These are phyloP conservation scores for Linderniella brevidens DNA, from an alignment of 257 asterid species.

Conservation along the genomic window DNA sequence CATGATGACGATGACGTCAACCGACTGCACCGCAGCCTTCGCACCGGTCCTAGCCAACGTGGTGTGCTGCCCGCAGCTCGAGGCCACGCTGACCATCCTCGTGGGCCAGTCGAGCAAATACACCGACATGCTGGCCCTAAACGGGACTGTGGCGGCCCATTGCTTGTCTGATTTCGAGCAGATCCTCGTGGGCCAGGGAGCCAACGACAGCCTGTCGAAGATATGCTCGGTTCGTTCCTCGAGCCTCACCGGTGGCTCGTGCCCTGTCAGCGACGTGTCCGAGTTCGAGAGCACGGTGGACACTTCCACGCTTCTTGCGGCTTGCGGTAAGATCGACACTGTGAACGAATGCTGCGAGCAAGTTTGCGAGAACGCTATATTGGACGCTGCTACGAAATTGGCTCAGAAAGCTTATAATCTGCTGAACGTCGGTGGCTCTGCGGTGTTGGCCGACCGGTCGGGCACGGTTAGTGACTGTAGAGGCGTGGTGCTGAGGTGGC, in stretches of 20 bases:
- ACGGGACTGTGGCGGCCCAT: constrained; percentile 42
- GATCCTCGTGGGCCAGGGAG: constrained; percentile 75
- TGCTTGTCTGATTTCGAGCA: constrained; percentile 84
- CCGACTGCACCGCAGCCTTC: constrained; percentile 78
- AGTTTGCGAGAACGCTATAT: constrained; percentile 75
- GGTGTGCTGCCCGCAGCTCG: constrained; percentile 94
- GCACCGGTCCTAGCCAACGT: constrained; percentile 88
- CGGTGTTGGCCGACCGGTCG: constrained; percentile 46
- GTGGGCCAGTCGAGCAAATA: constrained; percentile 67
- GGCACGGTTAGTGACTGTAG: constrained; percentile 61
- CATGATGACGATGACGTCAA: constrained; percentile 63
- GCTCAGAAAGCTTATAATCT: constrained; percentile 57
- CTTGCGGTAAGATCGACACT: constrained; percentile 64
- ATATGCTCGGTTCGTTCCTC: constrained; percentile 69
- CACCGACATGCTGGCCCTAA: constrained; percentile 52
- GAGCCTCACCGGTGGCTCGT: constrained; percentile 81
- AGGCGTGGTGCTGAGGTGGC: constrained; percentile 68
- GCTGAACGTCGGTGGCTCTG: constrained; percentile 31
- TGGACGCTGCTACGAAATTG: constrained; percentile 73
- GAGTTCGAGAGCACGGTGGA: constrained; percentile 73
- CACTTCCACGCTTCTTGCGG: constrained; percentile 54
- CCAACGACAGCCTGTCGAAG: constrained; percentile 48
- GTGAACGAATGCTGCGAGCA: constrained; percentile 93
- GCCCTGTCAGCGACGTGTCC: constrained; percentile 57
- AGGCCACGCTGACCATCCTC: constrained; percentile 69